Percentiles rank a stretch among this genome's conserved stretches.
These are phyloP conservation scores for Geranomyces michiganensis DNA, from an alignment of 192 early-diverging fungal genomes.

Conservation along the genomic window DNA sequence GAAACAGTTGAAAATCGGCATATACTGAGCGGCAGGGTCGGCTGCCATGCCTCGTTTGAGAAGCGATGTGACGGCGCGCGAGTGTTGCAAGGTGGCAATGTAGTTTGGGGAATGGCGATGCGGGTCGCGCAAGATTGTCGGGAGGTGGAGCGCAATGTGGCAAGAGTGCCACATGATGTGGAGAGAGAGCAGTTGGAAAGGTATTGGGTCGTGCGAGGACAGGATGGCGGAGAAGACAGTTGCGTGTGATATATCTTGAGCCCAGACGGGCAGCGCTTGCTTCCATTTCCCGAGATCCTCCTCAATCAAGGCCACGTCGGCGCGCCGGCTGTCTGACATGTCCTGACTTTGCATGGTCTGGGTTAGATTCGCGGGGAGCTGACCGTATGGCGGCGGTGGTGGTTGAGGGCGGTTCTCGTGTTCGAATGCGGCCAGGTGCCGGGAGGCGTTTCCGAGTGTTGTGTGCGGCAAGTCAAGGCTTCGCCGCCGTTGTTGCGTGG, in stretches of 20 bases:
- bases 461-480: neutral
- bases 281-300: neutral
- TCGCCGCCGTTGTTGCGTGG: neutral
- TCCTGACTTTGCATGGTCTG: neutral
- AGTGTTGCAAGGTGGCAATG: neutral
- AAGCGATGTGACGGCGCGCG: slow-evolving; percentile 2
- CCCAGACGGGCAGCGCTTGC: slow-evolving; percentile 22
- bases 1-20: slow-evolving; percentile 13
- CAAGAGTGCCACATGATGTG: slow-evolving; percentile 29
- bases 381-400: neutral
- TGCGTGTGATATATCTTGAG: slow-evolving; percentile 7
- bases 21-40: slow-evolving; percentile 11
- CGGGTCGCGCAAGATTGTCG: slow-evolving; percentile 13
- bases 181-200: slow-evolving; percentile 28
- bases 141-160: slow-evolving; percentile 27
- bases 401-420: neutral
- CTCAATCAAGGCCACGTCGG: neutral
- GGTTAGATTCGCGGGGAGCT: no score
- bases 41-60: slow-evolving; percentile 6
- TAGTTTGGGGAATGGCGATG: neutral
- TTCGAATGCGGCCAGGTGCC: slow-evolving; percentile 8
- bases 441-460: neutral
- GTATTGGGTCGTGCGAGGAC: slow-evolving; percentile 14
- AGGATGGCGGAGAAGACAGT: slow-evolving; percentile 11
- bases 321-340: neutral